A percentile compares a stretch with the other conserved stretches of the same genome.
These are phyloP conservation scores for Kockiozyma suomiensis DNA, from an alignment of 805 yeast species.

Conservation along the genomic window DNA sequence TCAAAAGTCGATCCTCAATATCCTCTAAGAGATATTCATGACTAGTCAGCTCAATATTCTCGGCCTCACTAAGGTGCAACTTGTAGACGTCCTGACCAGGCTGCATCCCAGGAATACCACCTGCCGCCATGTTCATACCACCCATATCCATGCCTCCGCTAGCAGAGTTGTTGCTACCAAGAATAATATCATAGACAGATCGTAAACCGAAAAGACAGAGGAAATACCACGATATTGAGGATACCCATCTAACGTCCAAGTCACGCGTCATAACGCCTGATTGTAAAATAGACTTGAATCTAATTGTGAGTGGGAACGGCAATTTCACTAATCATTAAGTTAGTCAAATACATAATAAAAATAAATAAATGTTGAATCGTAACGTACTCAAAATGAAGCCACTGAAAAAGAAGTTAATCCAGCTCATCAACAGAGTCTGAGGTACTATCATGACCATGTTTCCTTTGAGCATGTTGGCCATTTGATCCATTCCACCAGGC, in stretches of 20 bases:
- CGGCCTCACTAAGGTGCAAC: constrained; percentile 69
- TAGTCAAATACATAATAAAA: too few relatives aligned
- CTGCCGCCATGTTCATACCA: constrained; percentile 46
- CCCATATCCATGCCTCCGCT: constrained; percentile 50
- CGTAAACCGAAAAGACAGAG: constrained; percentile 81
- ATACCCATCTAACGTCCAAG: constrained; percentile 87
- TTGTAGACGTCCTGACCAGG: constrained; percentile 56
- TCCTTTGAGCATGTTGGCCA: constrained; percentile 76
- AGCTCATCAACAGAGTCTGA: constrained; percentile 91
- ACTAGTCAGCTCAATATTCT: constrained; percentile 65
- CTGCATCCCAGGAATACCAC: constrained; percentile 60
- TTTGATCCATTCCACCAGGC: constrained; percentile 67
- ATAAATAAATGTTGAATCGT: too few relatives aligned
- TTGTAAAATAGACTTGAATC: constrained; percentile 92
- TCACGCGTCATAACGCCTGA: constrained; percentile 82
- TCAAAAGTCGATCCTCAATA: constrained; percentile 58
- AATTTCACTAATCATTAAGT: constrained; percentile 60
- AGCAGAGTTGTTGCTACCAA: constrained; percentile 51
- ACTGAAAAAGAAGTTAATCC: constrained; percentile 92
- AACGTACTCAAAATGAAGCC: constrained; percentile 55
- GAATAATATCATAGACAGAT: constrained; percentile 72
- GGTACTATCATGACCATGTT: constrained; percentile 85
- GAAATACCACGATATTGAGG: constrained; percentile 94
- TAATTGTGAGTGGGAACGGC: constrained; percentile 87
- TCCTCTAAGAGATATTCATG: constrained; percentile 60